Base-by-base conservation (phyloP, 306 rosid genomes). In the Crotalaria pallida region DNA sequence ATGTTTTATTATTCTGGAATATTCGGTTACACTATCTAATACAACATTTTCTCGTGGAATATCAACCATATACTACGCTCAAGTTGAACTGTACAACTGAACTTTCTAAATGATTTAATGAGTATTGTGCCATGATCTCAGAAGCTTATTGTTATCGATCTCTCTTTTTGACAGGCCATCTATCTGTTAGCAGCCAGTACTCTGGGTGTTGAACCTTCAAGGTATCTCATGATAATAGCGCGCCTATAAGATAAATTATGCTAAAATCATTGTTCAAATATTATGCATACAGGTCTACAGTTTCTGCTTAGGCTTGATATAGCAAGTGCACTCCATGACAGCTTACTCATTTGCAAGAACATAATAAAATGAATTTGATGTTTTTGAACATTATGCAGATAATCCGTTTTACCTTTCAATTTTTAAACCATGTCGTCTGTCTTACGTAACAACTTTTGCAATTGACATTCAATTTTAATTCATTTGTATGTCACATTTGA, bases 151-250 rank as follows among this genome's bases (percentile, higher is more conserved):
- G 58, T 52, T 71, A 67, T 60, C 43, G 10, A 67, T 60, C 43
- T 8, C 74, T 76, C 69, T 62, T 74, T 70, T n/a, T 79, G 69
- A 63, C 92, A 94, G 99, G 99, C 99, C 66, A 94, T 94, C 76
- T 94, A 94, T 75, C 24, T 68, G 38, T 74, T 94, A 70, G 99
- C 96, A 36, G 97, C 99, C 58, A 81, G 72, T 75, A 94, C 97
- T 38, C 90, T 94, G 13, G 83, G 79, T 3, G 92, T 94, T 47
- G 99, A 91, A 67, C 89, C 99, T 77, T 91, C 95, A 24, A 87
- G 99, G 99, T 94, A 94, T 44, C 33, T 48, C 68, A 51, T 50
- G 48, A 72, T 47, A 21, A 29, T 67, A 16, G 43, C 34, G 36
- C 85, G n/a, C n/a, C 64, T n/a, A 48, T 10, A 58, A 26, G 27